A percentile compares a stretch with the other conserved stretches of the same genome.
Evolutionary conservation across 2,329 filamentous ascomycete species (phyloP).

Genomic region (Neobulgaria alba): DNA sequence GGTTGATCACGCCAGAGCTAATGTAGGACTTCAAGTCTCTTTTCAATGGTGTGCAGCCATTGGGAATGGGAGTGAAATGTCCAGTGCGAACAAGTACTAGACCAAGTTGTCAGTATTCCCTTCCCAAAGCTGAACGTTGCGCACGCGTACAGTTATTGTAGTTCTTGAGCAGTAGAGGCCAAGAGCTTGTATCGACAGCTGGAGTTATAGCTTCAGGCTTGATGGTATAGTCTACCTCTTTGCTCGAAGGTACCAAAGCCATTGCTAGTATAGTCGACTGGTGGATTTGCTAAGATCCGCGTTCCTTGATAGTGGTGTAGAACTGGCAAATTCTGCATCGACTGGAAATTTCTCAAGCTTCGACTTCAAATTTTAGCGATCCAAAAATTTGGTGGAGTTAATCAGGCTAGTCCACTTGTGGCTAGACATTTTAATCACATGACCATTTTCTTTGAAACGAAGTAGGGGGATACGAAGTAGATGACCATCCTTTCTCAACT

Average conservation of each 20-base stretch:
- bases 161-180: conserved; percentile 92
- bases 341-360: conserved; percentile 8
- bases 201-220: conserved; percentile 82
- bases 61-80: conserved; percentile 94
- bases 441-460: too few relatives aligned
- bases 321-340: conserved; percentile 3
- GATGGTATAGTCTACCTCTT: conserved; percentile 72
- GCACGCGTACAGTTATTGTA: conserved; percentile 78
- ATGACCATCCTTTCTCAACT: too few relatives aligned
- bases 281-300: conserved; percentile 6
- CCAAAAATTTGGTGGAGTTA: too few relatives aligned
- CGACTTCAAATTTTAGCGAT: too few relatives aligned
- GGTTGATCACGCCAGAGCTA: conserved; percentile 95
- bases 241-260: conserved; percentile 40
- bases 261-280: conserved; percentile 25
- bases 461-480: too few relatives aligned
- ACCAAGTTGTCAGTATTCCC: conserved; percentile 3
- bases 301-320: conserved; percentile 3
- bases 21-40: conserved; percentile 96
- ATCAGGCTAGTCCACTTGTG: too few relatives aligned
- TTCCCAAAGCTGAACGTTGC: conserved; percentile 4
- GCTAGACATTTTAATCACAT: too few relatives aligned
- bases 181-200: conserved; percentile 74
- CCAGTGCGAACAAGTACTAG: conserved; percentile 84
- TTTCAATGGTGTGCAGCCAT: conserved; percentile 83